Base-by-base conservation (phyloP, 2,329 filamentous ascomycete species). In the Sphaerulina vaccinii region DNA sequence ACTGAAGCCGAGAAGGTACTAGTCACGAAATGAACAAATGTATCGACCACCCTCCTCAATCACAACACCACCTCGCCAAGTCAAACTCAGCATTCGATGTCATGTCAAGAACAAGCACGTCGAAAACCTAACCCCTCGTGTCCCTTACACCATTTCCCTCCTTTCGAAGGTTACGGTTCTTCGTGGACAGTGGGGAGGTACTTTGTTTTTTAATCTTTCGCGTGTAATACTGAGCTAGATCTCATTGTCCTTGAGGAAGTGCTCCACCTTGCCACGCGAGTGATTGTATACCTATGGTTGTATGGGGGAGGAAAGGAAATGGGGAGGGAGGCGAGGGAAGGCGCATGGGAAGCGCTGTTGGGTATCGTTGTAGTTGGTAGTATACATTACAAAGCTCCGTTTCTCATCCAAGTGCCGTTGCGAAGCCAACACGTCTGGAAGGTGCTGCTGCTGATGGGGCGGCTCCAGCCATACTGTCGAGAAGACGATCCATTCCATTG, bases 221-320 rank as follows among this genome's bases (percentile, higher is more conserved):
- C 75, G 71, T 71, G 72, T 70, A 71, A 76, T 78, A 78, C 75
- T 76, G 75, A 78, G 74, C 74, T 11, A 73, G 63, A 70, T 75
- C 75, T 75, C 75, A 76, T 74, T 70, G 66, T 63, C 68, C 73
- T 75, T 69, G 72, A 75, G 73, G 61, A 72, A 71, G 70, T 72
- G 74, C 75, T 77, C 75, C 74, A 78, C 75, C 75, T 75, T 69
- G 65, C 66, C 70, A 70, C 73, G 75, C 75, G 74, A 71, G 65
- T n/a, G n/a, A n/a, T 11, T 24, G 27, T 29, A 2, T 15, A 23
- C 50, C 2, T 32, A 18, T 18, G 13, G 1, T 24, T 38, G 10
- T 19, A 6, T 23, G 33, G 5, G 3, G 9, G 29, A 9, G 29
- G 24, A 27, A 16, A 15, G 16, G 13, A 27, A 37, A 21, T 24